Evolutionary conservation across 495 filamentous ascomycete genomes (phyloP).

Genomic region (Pyrenopolyporus hunteri): DNA sequence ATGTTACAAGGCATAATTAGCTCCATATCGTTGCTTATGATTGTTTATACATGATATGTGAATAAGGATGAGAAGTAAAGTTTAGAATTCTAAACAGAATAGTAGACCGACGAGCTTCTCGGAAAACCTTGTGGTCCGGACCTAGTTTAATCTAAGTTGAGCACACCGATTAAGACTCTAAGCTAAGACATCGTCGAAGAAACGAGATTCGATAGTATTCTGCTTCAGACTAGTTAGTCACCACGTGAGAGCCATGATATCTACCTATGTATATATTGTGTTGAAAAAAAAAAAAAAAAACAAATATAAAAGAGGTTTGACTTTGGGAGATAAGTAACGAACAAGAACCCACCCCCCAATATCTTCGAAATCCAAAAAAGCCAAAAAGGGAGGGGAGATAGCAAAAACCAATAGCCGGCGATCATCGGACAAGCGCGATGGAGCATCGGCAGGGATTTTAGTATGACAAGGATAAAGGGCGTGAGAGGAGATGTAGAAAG

Average conservation of each 20-base stretch:
- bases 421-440: slow-evolving; percentile 44
- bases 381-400: slow-evolving; percentile 39
- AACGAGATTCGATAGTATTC: slow-evolving; percentile 30
- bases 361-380: neutral
- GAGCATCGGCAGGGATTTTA: slow-evolving; percentile 36
- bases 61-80: slow-evolving; percentile 15
- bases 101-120: slow-evolving; percentile 31
- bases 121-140: slow-evolving; percentile 27
- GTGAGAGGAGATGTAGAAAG: slow-evolving; percentile 19
- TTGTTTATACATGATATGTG: too few species aligned
- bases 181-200: slow-evolving; percentile 22
- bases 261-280: too few species aligned
- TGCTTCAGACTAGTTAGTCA: slow-evolving; percentile 32
- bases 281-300: too few species aligned
- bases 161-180: slow-evolving; percentile 28
- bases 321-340: slow-evolving; percentile 13
- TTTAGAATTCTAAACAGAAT: slow-evolving; percentile 28
- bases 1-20: slow-evolving; percentile 22
- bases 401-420: slow-evolving; percentile 41
- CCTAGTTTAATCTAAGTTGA: slow-evolving; percentile 7
- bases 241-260: slow-evolving; percentile 36
- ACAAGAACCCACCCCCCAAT: slow-evolving; percentile 2
- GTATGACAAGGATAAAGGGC: slow-evolving; percentile 23
- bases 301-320: slow-evolving; percentile 7
- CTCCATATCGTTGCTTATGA: slow-evolving; percentile 4